Conservation (phyloP, 2,329 filamentous ascomycete species). For the Phialemonium atrogriseum region DNA sequence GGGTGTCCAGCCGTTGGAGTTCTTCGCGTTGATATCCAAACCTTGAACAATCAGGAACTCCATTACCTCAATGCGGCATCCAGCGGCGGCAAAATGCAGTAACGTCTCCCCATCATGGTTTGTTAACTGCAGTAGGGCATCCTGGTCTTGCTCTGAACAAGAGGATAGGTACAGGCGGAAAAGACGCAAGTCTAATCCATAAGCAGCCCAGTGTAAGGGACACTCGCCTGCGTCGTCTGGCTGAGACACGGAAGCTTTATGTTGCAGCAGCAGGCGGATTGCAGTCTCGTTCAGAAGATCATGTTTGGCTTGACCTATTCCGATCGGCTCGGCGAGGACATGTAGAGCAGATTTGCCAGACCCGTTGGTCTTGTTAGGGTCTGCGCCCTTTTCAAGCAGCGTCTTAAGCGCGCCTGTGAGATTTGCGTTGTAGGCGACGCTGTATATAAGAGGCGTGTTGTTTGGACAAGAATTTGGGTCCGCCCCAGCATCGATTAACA, state of each 20-base stretch:
- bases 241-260: constrained; percentile 10
- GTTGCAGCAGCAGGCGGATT: constrained; percentile 13
- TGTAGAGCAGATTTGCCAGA: constrained; percentile 14
- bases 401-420: constrained; percentile 12
- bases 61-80: constrained; percentile 12
- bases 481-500: constrained; percentile 13
- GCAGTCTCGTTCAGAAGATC: constrained; percentile 8
- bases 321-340: too few species aligned
- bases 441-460: constrained; percentile 4
- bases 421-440: constrained; percentile 4
- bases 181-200: too few species aligned
- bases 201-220: constrained; percentile 13
- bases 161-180: constrained; percentile 13
- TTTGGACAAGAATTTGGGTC: constrained; percentile 8
- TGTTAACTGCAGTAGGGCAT: constrained; percentile 2
- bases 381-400: constrained; percentile 17
- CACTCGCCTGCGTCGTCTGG: constrained; percentile 14
- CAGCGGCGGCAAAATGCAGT: constrained; percentile 20
- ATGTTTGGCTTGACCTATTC: neutral
- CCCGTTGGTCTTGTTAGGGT: constrained; percentile 9
- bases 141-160: too few species aligned
- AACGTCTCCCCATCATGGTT: constrained; percentile 16
- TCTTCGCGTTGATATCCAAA: constrained; percentile 13
- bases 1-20: constrained; percentile 20
- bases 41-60: constrained; percentile 11